Evolutionary conservation across 139 green algal genomes (phyloP).

Genomic region (Tetratostichococcus sp.): DNA sequence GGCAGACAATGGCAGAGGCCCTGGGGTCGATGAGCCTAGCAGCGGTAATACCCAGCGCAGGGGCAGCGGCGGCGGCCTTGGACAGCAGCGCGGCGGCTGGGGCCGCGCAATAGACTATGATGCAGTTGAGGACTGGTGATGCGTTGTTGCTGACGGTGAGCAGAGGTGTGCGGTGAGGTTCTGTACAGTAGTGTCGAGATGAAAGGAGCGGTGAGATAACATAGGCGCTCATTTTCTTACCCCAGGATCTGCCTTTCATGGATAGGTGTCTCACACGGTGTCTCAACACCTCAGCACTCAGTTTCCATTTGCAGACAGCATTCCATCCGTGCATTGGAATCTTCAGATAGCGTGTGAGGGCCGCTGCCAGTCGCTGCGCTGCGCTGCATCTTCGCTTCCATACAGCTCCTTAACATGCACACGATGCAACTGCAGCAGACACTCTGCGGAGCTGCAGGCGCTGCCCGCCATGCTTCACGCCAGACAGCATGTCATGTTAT

Average conservation of each 20-base stretch:
- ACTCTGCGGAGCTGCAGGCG: too few relatives aligned
- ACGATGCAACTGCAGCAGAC: neutral
- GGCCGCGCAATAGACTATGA: neutral
- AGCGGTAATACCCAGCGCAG: neutral
- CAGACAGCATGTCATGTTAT: neutral
- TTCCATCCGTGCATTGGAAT: neutral
- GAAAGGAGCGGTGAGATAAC: too few relatives aligned
- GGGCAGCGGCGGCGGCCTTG: too few relatives aligned
- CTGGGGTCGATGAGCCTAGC: too few relatives aligned
- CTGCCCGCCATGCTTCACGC: neutral
- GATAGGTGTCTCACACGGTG: too few relatives aligned
- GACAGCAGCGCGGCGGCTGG: neutral
- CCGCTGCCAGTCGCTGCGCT: too few relatives aligned
- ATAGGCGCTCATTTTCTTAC: too few relatives aligned
- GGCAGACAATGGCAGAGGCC: neutral
- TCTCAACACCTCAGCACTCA: too few relatives aligned
- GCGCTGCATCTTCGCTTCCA: neutral
- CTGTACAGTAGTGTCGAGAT: too few relatives aligned
- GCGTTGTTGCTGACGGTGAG: neutral
- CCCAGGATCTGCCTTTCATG: too few relatives aligned
- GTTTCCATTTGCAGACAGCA: neutral
- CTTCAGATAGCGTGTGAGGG: too few relatives aligned
- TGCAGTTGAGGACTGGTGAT: neutral
- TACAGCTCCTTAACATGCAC: neutral
- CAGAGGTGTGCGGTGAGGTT: neutral